phyloP scores from a whole-genome alignment of 2,329 filamentous ascomycete species.

The Stachybotrys echinatus region DNA sequence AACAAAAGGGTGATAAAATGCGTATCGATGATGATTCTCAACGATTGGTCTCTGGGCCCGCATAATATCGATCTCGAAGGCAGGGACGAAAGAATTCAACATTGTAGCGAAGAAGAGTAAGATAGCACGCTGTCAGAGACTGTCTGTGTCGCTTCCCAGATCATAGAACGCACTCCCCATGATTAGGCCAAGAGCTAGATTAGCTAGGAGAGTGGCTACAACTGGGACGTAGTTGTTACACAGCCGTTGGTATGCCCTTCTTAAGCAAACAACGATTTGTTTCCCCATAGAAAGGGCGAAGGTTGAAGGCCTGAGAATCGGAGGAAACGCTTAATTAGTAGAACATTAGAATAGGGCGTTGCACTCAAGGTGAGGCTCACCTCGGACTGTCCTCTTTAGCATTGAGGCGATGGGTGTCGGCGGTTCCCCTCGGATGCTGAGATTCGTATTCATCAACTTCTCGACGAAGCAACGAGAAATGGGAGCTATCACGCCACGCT shows the following conservation, averaged over 20 bases:
- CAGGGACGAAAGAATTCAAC: constrained; percentile 61
- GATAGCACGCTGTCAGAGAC: neutral
- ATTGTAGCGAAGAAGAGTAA: neutral
- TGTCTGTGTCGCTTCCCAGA: neutral
- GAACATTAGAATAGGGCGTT: neutral
- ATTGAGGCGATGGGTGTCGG: too few species aligned
- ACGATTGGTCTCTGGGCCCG: neutral
- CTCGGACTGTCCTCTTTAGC: too few species aligned
- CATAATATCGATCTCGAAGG: constrained; percentile 53
- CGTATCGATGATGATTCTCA: neutral
- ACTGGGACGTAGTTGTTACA: neutral
- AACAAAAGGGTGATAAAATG: neutral
- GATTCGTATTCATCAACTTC: neutral
- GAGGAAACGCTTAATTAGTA: too few species aligned
- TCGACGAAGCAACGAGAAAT: neutral
- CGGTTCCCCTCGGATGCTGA: too few species aligned
- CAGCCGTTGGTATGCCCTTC: neutral
- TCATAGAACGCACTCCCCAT: neutral
- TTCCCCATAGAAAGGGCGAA: neutral
- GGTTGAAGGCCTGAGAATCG: neutral
- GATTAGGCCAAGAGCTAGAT: neutral
- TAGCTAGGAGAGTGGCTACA: neutral
- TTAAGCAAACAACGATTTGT: neutral
- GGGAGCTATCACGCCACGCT: neutral
- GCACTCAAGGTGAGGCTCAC: neutral